A percentile compares a stretch with the other conserved stretches of the same genome.
phyloP scores from a whole-genome alignment of 2,329 filamentous ascomycete genomes.

The Mycogone perniciosa region DNA sequence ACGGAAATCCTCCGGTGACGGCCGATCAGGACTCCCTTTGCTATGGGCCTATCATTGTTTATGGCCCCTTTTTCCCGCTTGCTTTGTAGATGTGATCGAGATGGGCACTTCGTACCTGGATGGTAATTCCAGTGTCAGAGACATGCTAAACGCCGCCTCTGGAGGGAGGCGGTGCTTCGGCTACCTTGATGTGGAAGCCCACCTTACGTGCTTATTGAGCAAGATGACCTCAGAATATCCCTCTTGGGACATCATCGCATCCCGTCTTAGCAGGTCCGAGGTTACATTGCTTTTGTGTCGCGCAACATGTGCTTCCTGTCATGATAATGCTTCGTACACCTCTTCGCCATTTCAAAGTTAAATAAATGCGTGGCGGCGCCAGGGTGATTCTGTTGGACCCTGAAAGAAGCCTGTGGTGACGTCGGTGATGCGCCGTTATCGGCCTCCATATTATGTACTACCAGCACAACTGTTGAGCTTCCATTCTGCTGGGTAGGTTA shows the following conservation, averaged over 20 bases:
- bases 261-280: too few relatives aligned
- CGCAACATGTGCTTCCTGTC: neutral
- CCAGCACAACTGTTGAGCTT: constrained; percentile 7
- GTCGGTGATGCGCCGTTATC: neutral
- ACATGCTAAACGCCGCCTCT: neutral
- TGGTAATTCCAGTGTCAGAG: too few relatives aligned
- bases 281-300: too few relatives aligned
- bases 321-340: neutral
- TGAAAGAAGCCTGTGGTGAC: neutral
- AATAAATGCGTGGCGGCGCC: neutral
- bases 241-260: neutral
- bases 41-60: neutral
- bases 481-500: too few relatives aligned
- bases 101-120: too few relatives aligned
- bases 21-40: neutral
- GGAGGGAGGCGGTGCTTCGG: neutral
- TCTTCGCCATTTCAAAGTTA: neutral
- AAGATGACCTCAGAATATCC: constrained; percentile 9
- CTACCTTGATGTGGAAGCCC: neutral
- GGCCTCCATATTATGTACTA: neutral
- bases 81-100: too few relatives aligned
- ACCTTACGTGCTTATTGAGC: constrained; percentile 8
- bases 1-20: neutral
- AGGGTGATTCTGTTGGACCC: neutral
- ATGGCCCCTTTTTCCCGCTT: neutral